phyloP scores from a whole-genome alignment of 176 grass and related monocot species.

The Saccharum officinarum region DNA sequence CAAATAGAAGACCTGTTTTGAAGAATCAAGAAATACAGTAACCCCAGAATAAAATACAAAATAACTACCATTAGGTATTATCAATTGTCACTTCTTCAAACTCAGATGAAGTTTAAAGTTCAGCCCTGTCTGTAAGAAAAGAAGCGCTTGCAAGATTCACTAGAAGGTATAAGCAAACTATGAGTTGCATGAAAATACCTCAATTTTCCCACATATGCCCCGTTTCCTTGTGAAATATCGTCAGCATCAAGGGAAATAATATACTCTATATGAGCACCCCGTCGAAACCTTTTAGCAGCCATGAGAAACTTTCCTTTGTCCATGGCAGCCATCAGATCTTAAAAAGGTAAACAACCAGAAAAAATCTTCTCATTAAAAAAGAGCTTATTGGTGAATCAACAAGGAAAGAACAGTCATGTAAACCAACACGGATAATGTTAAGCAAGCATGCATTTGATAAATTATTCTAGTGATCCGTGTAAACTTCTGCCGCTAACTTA shows the following conservation, averaged over 20 bases:
- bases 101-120: background rate
- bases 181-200: constrained; percentile 31
- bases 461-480: background rate
- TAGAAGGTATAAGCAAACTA: background rate
- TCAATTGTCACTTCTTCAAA: background rate
- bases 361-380: background rate
- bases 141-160: background rate
- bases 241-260: constrained; percentile 61
- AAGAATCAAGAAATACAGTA: background rate
- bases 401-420: background rate
- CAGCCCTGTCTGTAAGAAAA: background rate
- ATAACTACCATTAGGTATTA: background rate
- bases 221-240: constrained; percentile 59
- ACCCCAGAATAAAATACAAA: background rate
- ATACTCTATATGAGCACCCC: constrained; percentile 48
- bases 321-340: constrained; percentile 5
- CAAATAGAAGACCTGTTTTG: background rate
- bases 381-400: background rate
- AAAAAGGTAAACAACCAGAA: background rate
- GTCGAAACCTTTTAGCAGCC: constrained; percentile 53
- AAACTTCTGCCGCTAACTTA: background rate
- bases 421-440: background rate
- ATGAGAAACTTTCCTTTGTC: constrained; percentile 71
- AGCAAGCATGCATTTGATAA: background rate
- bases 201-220: constrained; percentile 62